A percentile compares a stretch with the other conserved stretches of the same genome.
Evolutionary conservation across 257 asterid species (phyloP).

Genomic region (Gentiana macrophylla): DNA sequence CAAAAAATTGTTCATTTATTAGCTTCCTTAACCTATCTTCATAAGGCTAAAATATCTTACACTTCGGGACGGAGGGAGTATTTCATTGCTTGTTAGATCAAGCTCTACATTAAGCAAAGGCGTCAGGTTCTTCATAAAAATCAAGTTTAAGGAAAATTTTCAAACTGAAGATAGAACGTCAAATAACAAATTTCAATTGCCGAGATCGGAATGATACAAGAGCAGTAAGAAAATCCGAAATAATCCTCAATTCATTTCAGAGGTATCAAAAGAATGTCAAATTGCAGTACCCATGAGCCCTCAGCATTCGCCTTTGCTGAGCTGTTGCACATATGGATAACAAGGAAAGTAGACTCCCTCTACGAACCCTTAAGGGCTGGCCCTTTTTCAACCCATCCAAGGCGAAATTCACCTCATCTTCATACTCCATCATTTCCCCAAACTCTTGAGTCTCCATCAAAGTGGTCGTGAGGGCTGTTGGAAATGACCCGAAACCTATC

Average conservation of each 20-base stretch:
- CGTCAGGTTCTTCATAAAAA: no score
- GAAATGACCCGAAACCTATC: constrained; percentile 15
- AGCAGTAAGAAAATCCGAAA: background rate
- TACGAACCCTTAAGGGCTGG: constrained; percentile 52
- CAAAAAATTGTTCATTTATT: no score
- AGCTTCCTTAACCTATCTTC: no score
- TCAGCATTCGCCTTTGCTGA: constrained; percentile 48
- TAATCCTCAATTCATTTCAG: background rate
- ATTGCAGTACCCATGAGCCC: constrained; percentile 56
- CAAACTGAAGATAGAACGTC: background rate
- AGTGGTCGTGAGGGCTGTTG: constrained; percentile 41
- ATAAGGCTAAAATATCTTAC: no score
- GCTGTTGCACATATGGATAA: constrained; percentile 49
- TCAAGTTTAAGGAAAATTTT: background rate
- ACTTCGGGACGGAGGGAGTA: no score
- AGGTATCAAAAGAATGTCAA: constrained; percentile 1
- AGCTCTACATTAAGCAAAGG: no score
- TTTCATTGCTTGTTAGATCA: no score
- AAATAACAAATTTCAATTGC: background rate
- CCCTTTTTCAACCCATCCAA: constrained; percentile 87
- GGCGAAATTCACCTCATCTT: constrained; percentile 85
- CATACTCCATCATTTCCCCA: constrained; percentile 85
- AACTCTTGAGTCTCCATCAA: constrained; percentile 86
- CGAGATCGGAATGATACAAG: background rate
- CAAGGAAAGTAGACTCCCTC: constrained; percentile 60